Base-by-base conservation (phyloP, 495 filamentous ascomycete species). In the Xylaria venustula region DNA sequence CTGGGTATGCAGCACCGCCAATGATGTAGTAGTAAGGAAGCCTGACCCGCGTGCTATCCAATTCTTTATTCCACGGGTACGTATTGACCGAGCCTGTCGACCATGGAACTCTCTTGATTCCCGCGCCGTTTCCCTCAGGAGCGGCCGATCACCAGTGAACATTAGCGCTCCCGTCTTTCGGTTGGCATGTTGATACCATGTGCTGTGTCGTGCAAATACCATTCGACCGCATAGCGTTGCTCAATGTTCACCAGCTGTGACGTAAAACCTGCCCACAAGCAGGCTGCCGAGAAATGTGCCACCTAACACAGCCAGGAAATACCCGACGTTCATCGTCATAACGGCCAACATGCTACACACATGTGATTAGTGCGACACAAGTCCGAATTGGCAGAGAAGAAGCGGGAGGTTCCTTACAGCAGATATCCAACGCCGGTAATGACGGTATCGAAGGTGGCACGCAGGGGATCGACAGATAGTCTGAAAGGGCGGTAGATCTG, bases 271-370 rank as follows among this genome's bases (percentile, higher is more conserved):
- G 12, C 93, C 93, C 49, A 93, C 80, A 0, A 84, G 82, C 36
- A 98, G 75, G 73, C 93, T 93, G 14, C 93, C 93, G 3, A 94
- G 66, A 69, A 97, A 97, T 1, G 86, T 82, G 6, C 93, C 93
- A 6, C 77, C 89, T 22, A 98, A 83, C 0, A 96, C 83, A 1
- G 93, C 92, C 25, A 93, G 75, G 75, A 97, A 97, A 68, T 96
- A 98, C n/a, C 93, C 93, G 45, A 97, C 84, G 67, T 98, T 98
- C 85, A 93, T 84, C 3, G 92, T 94, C 93, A 98, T 98, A 66
- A 96, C 90, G n/a, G 90, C 93, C 76, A 98, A 79, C 93, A 98
- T 98, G 51, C 93, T 98, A 67, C 28, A 60, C 26, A 26, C 20
- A 26, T 15, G 63, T 57, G 41, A 59, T 71, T 63, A 71, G 67